Conservation (phyloP, 2,329 filamentous ascomycete genomes). For the Venturia aucupariae region DNA sequence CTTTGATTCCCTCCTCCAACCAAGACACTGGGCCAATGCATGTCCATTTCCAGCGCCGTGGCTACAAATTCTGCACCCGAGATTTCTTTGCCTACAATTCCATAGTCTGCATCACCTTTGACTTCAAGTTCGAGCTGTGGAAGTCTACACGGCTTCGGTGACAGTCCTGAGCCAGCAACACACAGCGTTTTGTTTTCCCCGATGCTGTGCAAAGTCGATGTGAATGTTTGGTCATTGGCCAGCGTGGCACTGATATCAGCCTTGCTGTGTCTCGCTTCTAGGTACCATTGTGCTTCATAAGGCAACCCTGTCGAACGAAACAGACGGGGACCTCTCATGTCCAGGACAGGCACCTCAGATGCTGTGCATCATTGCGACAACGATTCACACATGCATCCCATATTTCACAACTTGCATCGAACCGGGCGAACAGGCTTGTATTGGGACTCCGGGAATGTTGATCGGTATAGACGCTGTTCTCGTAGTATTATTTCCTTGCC, state of each 20-base stretch:
- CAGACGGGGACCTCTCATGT: neutral
- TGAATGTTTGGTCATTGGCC: neutral
- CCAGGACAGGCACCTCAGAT: neutral
- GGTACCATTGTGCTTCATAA: too few species aligned
- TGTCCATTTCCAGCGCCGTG: slow-evolving; percentile 3
- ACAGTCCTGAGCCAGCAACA: neutral
- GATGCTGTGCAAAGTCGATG: neutral
- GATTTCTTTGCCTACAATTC: neutral
- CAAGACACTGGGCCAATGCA: neutral
- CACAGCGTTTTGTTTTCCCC: neutral
- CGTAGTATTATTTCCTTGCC: neutral
- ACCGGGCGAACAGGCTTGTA: neutral
- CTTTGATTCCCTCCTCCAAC: neutral
- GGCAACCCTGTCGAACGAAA: slow-evolving; percentile 5
- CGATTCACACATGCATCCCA: neutral
- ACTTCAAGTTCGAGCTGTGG: neutral
- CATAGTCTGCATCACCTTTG: neutral
- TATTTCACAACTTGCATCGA: neutral
- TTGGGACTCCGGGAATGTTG: neutral
- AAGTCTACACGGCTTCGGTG: neutral
- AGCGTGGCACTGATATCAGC: neutral
- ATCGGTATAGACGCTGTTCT: neutral
- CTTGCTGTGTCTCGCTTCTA: neutral
- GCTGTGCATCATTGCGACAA: slow-evolving; percentile 2
- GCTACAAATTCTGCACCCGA: neutral